Evolutionary conservation across 2,329 filamentous ascomycete species (phyloP), one percentile per base, ranked within the genome.

Genomic region (Aspergillus ustus): DNA sequence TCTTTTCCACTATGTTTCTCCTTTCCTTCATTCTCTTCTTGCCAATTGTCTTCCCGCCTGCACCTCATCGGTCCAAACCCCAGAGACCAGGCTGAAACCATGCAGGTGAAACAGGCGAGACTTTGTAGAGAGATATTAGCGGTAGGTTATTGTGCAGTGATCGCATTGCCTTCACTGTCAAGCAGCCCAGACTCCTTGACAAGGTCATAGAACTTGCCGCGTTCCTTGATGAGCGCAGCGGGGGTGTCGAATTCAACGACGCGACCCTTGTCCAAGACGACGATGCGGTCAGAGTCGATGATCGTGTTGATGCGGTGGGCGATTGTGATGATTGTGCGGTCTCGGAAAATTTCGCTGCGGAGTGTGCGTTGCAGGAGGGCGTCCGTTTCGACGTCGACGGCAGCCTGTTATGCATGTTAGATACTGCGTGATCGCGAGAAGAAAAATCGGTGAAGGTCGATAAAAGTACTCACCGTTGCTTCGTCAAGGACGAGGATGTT

Each of bases 301-400:
- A 99, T 98, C 11, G 95, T 99, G 81, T 98, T 98, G 81, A 99
- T 96, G 59, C 95, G 89, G 81, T 99, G 95, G 28, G 95, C 95
- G 72, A 99, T 97, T 1, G 95, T 99, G 77, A 99, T 96, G 77
- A 99, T 98, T 43, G 95, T 99, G 57, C 92, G 88, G 78, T 97
- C 92, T 64, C 89, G 85, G 80, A 99, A 99, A 75, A 88, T 83
- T 69, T 78, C 84, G 72, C 84, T 87, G 60, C 87, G 83, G 52
- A 89, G 75, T 20, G 87, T 89, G 40, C 84, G 83, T 75, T 89
- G 87, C 60, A 89, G 79, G 78, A 89, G 78, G 49, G 85, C 84
- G 74, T 90, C 86, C 1, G 87, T 90, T 76, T 89, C 86, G 51
- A 89, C 86, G 71, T 90, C 87, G 25, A 90, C 87, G n/a, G 87